Conservation (phyloP, 2,329 filamentous ascomycete genomes). For the Pestalotiopsis sp. region DNA sequence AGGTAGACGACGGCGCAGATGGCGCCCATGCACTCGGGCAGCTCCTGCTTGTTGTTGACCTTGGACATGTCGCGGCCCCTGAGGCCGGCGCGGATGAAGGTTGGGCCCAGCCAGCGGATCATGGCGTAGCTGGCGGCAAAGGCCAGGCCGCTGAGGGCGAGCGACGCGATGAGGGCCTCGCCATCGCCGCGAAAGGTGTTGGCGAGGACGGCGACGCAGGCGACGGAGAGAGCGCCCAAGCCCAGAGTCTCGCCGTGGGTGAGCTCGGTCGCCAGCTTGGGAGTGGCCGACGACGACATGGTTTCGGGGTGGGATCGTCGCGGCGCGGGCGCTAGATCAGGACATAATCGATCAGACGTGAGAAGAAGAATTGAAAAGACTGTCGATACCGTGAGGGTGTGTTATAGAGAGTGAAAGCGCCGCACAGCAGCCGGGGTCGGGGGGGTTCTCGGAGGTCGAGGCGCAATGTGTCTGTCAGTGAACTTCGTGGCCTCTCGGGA, state of each 20-base stretch:
- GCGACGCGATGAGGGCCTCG: conserved; percentile 84
- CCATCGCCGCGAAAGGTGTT: conserved; percentile 80
- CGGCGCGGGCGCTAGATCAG: neutral
- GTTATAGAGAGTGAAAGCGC: neutral
- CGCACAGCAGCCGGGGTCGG: neutral
- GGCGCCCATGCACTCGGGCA: conserved; percentile 93
- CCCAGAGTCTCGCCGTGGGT: conserved; percentile 55
- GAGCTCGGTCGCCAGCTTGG: conserved; percentile 40
- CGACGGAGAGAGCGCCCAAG: conserved; percentile 65
- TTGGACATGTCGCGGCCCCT: conserved; percentile 91
- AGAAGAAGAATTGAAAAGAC: neutral
- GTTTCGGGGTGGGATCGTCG: neutral
- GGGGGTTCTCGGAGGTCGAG: neutral
- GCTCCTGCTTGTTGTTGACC: conserved; percentile 52
- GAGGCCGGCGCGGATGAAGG: conserved; percentile 85
- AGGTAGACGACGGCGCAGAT: conserved; percentile 93
- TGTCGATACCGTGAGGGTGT: neutral
- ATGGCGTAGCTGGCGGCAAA: conserved; percentile 83
- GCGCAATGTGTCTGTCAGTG: neutral
- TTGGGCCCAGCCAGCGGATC: conserved; percentile 90
- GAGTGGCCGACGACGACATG: conserved; percentile 12
- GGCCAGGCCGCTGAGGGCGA: conserved; percentile 83
- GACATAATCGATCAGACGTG: neutral
- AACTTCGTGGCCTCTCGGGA: neutral
- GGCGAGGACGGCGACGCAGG: conserved; percentile 72